Evolutionary conservation across 2,329 filamentous ascomycete species (phyloP).

Genomic region (Monosporascus sp.): DNA sequence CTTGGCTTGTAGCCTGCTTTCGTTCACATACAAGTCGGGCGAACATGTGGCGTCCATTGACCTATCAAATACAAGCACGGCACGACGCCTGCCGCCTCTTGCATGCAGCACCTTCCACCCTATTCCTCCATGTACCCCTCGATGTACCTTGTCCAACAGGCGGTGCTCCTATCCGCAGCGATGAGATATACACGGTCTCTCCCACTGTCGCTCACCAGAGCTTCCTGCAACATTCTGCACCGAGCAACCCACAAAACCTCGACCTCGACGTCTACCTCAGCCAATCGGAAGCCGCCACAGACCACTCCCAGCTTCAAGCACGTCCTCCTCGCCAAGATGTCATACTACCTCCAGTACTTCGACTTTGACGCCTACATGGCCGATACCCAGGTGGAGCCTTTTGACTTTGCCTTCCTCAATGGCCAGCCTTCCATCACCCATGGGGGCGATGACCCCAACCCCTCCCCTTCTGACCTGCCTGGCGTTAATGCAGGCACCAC

Average conservation of each 20-base stretch:
- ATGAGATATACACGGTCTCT: slow-evolving; percentile 14
- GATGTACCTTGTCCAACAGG: slow-evolving; percentile 8
- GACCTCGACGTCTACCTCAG: not conserved
- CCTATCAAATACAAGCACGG: slow-evolving; percentile 8
- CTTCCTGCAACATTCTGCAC: not conserved
- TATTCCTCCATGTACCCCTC: slow-evolving; percentile 15
- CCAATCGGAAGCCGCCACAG: slow-evolving; percentile 5
- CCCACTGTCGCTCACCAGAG: not conserved
- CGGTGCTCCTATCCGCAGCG: not conserved
- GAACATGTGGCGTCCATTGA: slow-evolving; percentile 5
- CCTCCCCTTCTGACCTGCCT: slow-evolving; percentile 4
- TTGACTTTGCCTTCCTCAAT: not conserved
- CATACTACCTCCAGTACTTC: slow-evolving; percentile 14
- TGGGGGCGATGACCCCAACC: not conserved
- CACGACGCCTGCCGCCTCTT: not conserved
- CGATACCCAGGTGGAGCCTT: not conserved
- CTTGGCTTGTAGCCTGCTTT: not conserved
- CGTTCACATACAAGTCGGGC: slow-evolving; percentile 15
- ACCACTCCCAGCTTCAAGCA: slow-evolving; percentile 16
- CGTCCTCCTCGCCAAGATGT: slow-evolving; percentile 15
- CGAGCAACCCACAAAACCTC: slow-evolving; percentile 1
- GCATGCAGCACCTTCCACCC: slow-evolving; percentile 10
- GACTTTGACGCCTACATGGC: slow-evolving; percentile 7
- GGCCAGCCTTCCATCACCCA: not conserved
- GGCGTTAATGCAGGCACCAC: slow-evolving; percentile 8